Evolutionary conservation across 495 filamentous ascomycete genomes (phyloP).

Genomic region (Jackrogersella multiformis): DNA sequence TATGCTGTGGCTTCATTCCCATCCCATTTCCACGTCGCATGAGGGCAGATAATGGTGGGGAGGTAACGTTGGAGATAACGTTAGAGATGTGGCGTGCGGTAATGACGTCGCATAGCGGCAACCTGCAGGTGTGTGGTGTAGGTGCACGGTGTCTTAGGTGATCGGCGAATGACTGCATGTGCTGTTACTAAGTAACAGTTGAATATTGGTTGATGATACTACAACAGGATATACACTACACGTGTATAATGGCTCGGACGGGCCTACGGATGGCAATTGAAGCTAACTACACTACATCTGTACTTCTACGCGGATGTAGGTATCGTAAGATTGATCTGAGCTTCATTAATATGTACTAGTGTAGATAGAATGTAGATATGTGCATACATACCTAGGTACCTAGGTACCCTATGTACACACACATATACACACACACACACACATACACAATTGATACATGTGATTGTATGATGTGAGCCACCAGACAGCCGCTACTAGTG

Average conservation of each 20-base stretch:
- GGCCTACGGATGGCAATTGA: constrained; percentile 3
- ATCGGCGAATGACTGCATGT: constrained; percentile 26
- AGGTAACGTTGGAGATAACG: not conserved
- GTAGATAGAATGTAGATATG: too few relatives aligned
- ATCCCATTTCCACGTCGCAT: too few relatives aligned
- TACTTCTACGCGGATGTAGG: not conserved
- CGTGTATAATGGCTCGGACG: not conserved
- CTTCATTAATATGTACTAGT: too few relatives aligned
- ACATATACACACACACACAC: too few relatives aligned
- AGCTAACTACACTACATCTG: not conserved
- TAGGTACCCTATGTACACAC: too few relatives aligned
- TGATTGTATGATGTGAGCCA: constrained; percentile 36
- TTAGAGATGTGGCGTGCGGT: not conserved
- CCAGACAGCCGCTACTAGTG: constrained; percentile 9
- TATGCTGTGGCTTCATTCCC: constrained; percentile 37
- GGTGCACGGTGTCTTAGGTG: constrained; percentile 23
- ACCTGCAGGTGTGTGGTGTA: constrained; percentile 16
- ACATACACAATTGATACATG: constrained; percentile 15
- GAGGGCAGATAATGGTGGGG: not conserved
- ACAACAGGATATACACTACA: not conserved
- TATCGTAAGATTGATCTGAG: constrained; percentile 2
- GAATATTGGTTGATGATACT: not conserved
- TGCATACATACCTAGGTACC: too few relatives aligned
- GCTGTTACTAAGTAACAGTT: constrained; percentile 11
- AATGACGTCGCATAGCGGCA: constrained; percentile 33